phyloP scores from a whole-genome alignment of 1,139 yeast genomes.

The Nakaseomyces kungkrabaensis region DNA sequence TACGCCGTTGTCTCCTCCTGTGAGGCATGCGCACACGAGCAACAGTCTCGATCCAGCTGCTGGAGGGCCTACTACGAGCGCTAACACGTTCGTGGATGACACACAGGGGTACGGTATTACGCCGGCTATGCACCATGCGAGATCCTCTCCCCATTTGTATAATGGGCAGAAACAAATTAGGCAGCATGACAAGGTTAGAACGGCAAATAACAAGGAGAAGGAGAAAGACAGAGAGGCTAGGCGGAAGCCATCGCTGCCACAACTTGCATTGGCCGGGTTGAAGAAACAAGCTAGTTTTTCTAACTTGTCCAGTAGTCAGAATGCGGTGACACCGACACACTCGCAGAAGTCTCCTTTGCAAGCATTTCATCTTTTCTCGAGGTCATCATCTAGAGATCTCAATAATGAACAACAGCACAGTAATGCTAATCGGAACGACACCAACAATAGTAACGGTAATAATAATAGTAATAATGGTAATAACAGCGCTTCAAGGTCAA shows the following conservation, averaged over 20 bases:
- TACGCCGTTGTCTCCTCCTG: not conserved
- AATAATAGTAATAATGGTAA: slow-evolving; percentile 8
- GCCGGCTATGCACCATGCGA: slow-evolving; percentile 3
- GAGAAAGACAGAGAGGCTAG: slow-evolving; percentile 7
- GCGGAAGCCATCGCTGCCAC: slow-evolving; percentile 25
- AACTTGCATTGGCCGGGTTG: slow-evolving; percentile 20
- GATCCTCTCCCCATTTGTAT: slow-evolving; percentile 1
- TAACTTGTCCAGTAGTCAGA: slow-evolving; percentile 9
- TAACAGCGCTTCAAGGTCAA: slow-evolving; percentile 19
- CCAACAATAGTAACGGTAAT: slow-evolving; percentile 7
- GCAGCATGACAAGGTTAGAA: not conserved
- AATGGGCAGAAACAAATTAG: not conserved
- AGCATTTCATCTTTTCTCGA: slow-evolving; percentile 25
- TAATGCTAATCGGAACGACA: not conserved
- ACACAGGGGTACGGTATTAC: slow-evolving; percentile 1
- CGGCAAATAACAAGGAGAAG: slow-evolving; percentile 2
- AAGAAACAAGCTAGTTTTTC: slow-evolving; percentile 23
- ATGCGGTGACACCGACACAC: slow-evolving; percentile 12
- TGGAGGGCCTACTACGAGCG: not conserved
- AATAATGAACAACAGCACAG: slow-evolving; percentile 7
- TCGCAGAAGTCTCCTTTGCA: slow-evolving; percentile 27
- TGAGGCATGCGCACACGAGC: not conserved
- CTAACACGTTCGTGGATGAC: not conserved
- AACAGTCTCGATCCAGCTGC: not conserved
- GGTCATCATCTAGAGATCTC: slow-evolving; percentile 22